Evolutionary conservation across 2,329 filamentous ascomycete genomes (phyloP).

Genomic region (Albifimbria verrucaria): DNA sequence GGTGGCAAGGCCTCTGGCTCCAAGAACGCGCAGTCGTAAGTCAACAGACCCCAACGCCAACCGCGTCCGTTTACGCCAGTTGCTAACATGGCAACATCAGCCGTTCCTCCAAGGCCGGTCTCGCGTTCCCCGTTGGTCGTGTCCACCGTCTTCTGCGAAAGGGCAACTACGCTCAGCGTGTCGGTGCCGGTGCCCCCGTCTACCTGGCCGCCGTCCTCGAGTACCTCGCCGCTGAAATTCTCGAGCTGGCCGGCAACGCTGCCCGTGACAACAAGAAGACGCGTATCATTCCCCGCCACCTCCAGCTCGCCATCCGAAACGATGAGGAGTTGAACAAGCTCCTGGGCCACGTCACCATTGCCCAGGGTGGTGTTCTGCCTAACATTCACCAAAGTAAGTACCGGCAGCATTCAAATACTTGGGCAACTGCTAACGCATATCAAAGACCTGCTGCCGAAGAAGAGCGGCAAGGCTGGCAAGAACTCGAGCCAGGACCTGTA

Average conservation of each 20-base stretch:
- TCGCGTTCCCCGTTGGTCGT: constrained; percentile 98
- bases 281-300: constrained; percentile 97
- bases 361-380: constrained; percentile 93
- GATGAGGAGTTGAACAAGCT: constrained; percentile 99
- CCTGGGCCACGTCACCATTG: constrained; percentile 91
- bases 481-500: constrained; percentile 92
- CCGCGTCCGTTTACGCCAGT: neutral
- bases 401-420: neutral
- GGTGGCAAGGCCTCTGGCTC: constrained; percentile 98
- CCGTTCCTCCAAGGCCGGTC: constrained; percentile 97
- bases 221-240: constrained; percentile 97
- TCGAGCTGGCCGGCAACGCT: constrained; percentile 97
- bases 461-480: constrained; percentile 94
- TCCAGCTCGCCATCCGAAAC: constrained; percentile 98
- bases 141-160: constrained; percentile 98
- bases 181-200: constrained; percentile 95
- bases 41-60: constrained; percentile 23
- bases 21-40: constrained; percentile 99
- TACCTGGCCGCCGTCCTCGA: constrained; percentile 97
- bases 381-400: constrained; percentile 95
- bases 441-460: constrained; percentile 95
- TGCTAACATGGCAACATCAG: constrained; percentile 44
- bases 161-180: constrained; percentile 99
- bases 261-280: constrained; percentile 99
- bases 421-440: constrained; percentile 32